phyloP scores from a whole-genome alignment of 495 filamentous ascomycete genomes.

The Lasiosphaeria hispida region DNA sequence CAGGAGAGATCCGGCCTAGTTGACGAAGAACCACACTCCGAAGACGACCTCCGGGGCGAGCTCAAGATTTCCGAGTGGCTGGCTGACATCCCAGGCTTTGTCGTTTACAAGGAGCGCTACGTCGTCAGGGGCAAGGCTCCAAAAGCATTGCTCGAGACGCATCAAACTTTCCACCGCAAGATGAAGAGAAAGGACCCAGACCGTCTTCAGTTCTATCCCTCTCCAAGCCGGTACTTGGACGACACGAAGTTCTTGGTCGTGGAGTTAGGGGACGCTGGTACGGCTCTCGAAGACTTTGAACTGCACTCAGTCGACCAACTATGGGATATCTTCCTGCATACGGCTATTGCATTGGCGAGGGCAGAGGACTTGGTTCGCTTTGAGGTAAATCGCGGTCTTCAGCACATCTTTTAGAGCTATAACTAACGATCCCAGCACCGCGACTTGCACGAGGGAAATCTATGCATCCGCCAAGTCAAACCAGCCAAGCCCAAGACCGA shows the following conservation, averaged over 20 bases:
- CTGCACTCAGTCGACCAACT: conserved; percentile 56
- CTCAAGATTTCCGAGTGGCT: conserved; percentile 73
- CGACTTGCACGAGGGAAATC: conserved; percentile 84
- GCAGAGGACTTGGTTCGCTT: conserved; percentile 73
- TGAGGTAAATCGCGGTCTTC: conserved; percentile 51
- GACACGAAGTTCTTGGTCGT: conserved; percentile 75
- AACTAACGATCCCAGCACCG: conserved; percentile 57
- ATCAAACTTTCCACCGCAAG: conserved; percentile 58
- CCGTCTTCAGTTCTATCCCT: conserved; percentile 64
- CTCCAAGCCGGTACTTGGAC: conserved; percentile 56
- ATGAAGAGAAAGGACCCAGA: conserved; percentile 58
- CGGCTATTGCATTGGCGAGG: conserved; percentile 70
- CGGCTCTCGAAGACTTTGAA: conserved; percentile 64
- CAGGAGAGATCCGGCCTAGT: conserved; percentile 46
- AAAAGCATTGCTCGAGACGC: conserved; percentile 60
- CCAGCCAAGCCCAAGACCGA: conserved; percentile 34
- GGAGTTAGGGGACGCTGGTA: conserved; percentile 85
- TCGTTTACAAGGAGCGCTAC: conserved; percentile 77
- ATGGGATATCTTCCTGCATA: conserved; percentile 85
- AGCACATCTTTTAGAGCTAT: not conserved
- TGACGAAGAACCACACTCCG: conserved; percentile 48
- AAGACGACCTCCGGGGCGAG: conserved; percentile 51
- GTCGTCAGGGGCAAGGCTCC: conserved; percentile 70
- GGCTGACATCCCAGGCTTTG: conserved; percentile 80
- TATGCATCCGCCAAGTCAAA: conserved; percentile 63